Evolutionary conservation across 768 basidiomycete species (phyloP).

Genomic region (Russula sp.): DNA sequence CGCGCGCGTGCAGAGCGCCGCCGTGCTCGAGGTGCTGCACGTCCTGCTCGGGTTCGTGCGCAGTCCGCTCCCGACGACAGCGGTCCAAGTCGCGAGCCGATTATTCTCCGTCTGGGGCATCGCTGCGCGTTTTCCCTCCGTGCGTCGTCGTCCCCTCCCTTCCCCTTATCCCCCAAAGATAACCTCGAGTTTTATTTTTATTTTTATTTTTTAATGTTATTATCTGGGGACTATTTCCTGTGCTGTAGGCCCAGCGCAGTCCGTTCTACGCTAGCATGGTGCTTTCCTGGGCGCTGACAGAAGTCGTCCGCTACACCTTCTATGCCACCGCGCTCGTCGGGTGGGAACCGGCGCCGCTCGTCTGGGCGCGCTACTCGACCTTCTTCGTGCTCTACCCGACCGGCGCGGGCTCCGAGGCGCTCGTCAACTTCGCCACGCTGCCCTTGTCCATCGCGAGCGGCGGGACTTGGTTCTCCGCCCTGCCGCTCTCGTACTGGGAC

Average conservation of each 20-base stretch:
- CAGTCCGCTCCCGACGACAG: constrained; percentile 67
- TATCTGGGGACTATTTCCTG: no score
- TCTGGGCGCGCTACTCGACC: constrained; percentile 82
- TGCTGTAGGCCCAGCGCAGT: constrained; percentile 51
- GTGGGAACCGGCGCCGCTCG: constrained; percentile 41
- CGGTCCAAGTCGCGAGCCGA: constrained; percentile 73
- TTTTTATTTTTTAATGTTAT: no score
- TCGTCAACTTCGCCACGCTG: constrained; percentile 72
- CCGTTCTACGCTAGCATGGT: constrained; percentile 90
- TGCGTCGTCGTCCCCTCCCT: constrained; percentile 32
- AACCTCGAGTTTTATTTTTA: no score
- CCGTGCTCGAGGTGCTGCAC: constrained; percentile 80
- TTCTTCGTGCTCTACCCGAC: constrained; percentile 93
- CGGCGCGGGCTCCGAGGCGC: constrained; percentile 88
- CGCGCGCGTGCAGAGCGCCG: constrained; percentile 76
- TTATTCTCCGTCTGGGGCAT: constrained; percentile 86
- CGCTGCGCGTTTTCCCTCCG: constrained; percentile 54
- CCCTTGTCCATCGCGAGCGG: constrained; percentile 39
- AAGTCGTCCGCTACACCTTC: constrained; percentile 87
- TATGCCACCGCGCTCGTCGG: constrained; percentile 68
- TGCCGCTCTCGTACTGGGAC: constrained; percentile 36
- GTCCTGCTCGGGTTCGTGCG: constrained; percentile 72
- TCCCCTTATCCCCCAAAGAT: no score
- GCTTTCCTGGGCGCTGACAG: constrained; percentile 86
- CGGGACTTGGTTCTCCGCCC: background rate